Evolutionary conservation across 2,329 filamentous ascomycete species (phyloP).

Genomic region (Cladosporium sphaerospermum): DNA sequence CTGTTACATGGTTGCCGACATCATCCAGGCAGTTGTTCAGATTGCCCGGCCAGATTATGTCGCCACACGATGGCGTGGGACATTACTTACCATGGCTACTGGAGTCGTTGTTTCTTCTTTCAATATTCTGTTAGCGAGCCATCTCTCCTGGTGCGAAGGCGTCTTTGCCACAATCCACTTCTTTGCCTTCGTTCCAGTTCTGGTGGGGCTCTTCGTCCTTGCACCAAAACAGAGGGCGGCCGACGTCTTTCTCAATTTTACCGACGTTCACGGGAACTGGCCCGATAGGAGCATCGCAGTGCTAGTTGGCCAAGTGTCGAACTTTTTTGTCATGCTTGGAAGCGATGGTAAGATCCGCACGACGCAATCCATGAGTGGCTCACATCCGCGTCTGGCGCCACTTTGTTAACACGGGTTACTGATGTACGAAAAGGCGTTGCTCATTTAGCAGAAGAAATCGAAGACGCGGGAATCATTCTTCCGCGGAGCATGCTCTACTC

Average conservation of each 20-base stretch:
- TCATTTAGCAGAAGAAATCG: conserved; percentile 29
- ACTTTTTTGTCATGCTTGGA: conserved; percentile 20
- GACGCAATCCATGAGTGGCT: too few species aligned
- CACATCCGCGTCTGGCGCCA: too few species aligned
- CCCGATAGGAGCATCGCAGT: conserved; percentile 22
- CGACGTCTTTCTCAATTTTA: conserved; percentile 8
- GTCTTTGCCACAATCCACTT: conserved; percentile 28
- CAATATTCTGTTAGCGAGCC: conserved; percentile 25
- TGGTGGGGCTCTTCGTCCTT: conserved; percentile 26
- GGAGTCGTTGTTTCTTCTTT: conserved; percentile 20
- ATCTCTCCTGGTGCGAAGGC: conserved; percentile 27
- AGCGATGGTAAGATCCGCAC: conserved; percentile 15
- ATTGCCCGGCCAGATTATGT: conserved; percentile 11
- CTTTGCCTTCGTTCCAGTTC: conserved; percentile 28
- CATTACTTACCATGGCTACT: conserved; percentile 21
- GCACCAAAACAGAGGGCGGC: conserved; percentile 3
- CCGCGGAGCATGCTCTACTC: conserved; percentile 26
- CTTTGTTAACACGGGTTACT: too few species aligned
- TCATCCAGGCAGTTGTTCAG: conserved; percentile 5
- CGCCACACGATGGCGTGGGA: conserved; percentile 20
- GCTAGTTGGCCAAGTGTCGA: conserved; percentile 28
- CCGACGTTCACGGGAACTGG: conserved; percentile 30
- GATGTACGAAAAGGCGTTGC: conserved; percentile 13
- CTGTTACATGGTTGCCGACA: conserved; percentile 7
- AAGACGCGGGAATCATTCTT: conserved; percentile 22